Evolutionary conservation across 139 green algal species (phyloP).

Genomic region (Micractinium sp.): DNA sequence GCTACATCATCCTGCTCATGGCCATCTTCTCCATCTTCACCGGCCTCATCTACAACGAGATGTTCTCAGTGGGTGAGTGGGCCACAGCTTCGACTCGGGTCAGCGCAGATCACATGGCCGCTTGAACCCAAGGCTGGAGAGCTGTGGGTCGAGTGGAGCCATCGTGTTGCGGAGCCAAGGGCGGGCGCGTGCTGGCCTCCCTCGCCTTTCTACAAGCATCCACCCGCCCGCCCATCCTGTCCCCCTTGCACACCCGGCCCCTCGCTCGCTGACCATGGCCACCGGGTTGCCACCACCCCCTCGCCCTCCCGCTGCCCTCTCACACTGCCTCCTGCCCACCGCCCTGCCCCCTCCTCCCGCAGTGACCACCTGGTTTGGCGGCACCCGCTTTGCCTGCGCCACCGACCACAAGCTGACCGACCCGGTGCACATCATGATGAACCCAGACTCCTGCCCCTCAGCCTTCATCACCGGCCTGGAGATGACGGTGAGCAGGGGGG

Average conservation of each 20-base stretch:
- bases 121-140: no score
- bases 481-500: slow-evolving; percentile 23
- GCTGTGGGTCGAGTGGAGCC: no score
- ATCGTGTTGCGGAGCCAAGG: no score
- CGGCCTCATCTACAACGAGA: slow-evolving; percentile 98
- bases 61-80: slow-evolving; percentile 88
- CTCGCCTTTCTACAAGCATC: background rate
- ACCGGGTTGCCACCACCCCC: background rate
- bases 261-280: no score
- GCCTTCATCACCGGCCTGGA: slow-evolving; percentile 58
- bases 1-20: slow-evolving; percentile 98
- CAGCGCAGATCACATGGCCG: no score
- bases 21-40: slow-evolving; percentile 96
- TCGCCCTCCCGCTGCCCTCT: no score
- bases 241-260: no score
- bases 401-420: slow-evolving; percentile 39
- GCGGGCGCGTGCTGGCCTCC: no score
- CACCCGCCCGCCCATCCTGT: no score
- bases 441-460: slow-evolving; percentile 50
- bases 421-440: slow-evolving; percentile 50
- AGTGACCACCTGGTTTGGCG: slow-evolving; percentile 87
- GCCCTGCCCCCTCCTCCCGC: background rate
- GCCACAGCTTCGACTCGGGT: no score
- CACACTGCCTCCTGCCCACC: no score
- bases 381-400: slow-evolving; percentile 52